Percentiles rank a stretch among this genome's conserved stretches.
Conservation (phyloP, 495 filamentous ascomycete genomes). For the Hypoxylon crocopeplum region DNA sequence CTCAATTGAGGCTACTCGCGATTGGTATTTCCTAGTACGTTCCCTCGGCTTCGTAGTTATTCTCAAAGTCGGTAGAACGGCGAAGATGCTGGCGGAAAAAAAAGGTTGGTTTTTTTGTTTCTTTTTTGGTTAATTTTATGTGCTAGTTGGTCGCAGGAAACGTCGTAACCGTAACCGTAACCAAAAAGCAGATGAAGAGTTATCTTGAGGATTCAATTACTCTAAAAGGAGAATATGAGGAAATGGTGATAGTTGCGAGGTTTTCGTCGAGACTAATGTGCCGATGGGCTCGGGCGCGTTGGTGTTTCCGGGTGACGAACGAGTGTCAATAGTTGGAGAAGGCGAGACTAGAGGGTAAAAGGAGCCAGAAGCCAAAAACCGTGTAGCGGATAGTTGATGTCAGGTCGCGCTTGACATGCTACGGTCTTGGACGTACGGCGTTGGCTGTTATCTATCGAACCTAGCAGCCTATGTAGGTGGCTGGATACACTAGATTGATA, state of each 20-base stretch:
- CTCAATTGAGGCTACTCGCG: not conserved
- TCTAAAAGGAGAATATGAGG: conserved; percentile 17
- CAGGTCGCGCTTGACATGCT: conserved; percentile 34
- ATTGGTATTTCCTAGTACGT: not conserved
- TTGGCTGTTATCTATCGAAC: too few species aligned
- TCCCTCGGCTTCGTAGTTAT: not conserved
- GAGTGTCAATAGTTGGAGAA: conserved; percentile 44
- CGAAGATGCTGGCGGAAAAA: conserved; percentile 18
- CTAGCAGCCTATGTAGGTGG: conserved; percentile 8
- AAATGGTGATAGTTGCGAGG: conserved; percentile 23
- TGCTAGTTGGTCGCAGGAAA: conserved; percentile 26
- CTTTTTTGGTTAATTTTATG: conserved; percentile 25
- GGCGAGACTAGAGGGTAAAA: conserved; percentile 24
- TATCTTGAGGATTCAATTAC: conserved; percentile 26
- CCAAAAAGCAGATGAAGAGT: conserved; percentile 13
- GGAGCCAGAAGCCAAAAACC: conserved; percentile 11
- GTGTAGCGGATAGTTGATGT: conserved; percentile 12
- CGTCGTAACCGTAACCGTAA: conserved; percentile 33
- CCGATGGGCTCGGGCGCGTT: conserved; percentile 28
- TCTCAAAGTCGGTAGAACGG: not conserved
- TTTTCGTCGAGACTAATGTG: not conserved
- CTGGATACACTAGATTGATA: conserved; percentile 7
- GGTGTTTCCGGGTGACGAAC: conserved; percentile 37
- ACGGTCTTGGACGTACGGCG: conserved; percentile 11
- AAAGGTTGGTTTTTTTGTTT: conserved; percentile 13